Evolutionary conservation across 2,329 filamentous ascomycete species (phyloP).

Genomic region (Tolypocladium nubicola): DNA sequence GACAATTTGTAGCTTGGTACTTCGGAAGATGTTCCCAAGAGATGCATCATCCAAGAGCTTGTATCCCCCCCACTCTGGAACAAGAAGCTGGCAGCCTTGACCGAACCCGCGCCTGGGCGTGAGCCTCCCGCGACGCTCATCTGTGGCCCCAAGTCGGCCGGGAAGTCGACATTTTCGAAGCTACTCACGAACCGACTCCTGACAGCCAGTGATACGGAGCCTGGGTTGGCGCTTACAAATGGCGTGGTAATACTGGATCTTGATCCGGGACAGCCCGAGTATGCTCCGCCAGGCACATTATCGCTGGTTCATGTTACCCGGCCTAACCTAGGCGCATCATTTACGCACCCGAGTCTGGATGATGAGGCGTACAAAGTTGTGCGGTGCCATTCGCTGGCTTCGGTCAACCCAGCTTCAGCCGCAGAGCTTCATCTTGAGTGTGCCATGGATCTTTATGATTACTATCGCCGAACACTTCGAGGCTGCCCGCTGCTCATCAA

Average conservation of each 20-base stretch:
- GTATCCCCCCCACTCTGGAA: conserved; percentile 51
- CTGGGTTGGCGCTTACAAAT: conserved; percentile 7
- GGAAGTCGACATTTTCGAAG: conserved; percentile 65
- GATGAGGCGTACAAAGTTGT: conserved; percentile 30
- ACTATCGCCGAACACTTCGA: conserved; percentile 38
- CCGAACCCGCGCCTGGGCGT: conserved; percentile 17
- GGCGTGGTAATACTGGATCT: conserved; percentile 57
- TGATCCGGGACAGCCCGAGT: conserved; percentile 70
- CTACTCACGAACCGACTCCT: conserved; percentile 57
- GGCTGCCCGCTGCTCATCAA: conserved; percentile 57
- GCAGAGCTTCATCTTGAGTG: conserved; percentile 57
- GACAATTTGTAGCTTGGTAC: conserved; percentile 36
- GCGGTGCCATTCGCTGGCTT: conserved; percentile 56
- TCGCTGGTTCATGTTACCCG: conserved; percentile 52
- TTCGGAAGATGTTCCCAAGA: conserved; percentile 40
- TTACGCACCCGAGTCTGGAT: conserved; percentile 42
- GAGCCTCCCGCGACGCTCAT: conserved; percentile 40
- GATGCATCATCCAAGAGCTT: conserved; percentile 40
- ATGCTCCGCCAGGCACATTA: conserved; percentile 56
- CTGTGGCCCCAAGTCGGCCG: conserved; percentile 60
- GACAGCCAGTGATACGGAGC: conserved; percentile 24
- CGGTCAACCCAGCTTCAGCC: conserved; percentile 54
- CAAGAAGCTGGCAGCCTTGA: conserved; percentile 39
- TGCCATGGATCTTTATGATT: conserved; percentile 48
- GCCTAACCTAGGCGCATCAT: conserved; percentile 57